phyloP scores from a whole-genome alignment of 2,329 filamentous ascomycete genomes.

The Aureobasidium sp. region DNA sequence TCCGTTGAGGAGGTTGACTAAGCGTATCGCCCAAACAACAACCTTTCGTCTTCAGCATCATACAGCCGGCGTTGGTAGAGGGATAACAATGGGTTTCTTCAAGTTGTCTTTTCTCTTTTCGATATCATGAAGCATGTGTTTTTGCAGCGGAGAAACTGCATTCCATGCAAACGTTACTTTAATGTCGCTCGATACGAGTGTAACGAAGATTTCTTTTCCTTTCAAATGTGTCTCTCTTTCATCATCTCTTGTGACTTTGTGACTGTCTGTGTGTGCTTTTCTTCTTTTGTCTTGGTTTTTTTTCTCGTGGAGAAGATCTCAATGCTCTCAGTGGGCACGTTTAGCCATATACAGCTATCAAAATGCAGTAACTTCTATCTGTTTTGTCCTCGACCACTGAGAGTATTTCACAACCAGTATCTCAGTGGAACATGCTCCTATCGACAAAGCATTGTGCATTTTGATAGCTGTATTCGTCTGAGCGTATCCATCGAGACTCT shows the following conservation, averaged over 20 bases:
- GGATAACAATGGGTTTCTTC: constrained; percentile 2
- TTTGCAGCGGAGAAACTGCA: constrained; percentile 1
- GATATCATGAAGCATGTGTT: constrained; percentile 4
- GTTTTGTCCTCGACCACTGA: neutral
- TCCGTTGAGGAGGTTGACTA: constrained; percentile 37
- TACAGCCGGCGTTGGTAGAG: constrained; percentile 16
- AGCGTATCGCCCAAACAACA: neutral
- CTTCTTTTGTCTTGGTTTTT: no score
- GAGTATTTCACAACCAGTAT: neutral
- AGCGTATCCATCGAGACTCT: neutral
- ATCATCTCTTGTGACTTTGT: neutral
- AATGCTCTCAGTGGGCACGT: neutral
- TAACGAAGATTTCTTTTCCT: constrained; percentile 5
- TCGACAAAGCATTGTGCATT: neutral
- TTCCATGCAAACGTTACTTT: neutral
- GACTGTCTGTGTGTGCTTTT: neutral
- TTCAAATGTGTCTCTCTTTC: neutral
- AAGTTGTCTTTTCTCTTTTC: constrained; percentile 8
- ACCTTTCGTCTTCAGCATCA: constrained; percentile 15
- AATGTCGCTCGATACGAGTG: neutral
- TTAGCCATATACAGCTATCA: neutral
- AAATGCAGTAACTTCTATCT: neutral
- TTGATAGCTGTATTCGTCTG: neutral
- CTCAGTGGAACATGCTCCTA: neutral
- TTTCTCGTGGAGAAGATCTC: neutral